Evolutionary conservation across 108 stramenopile genomes (phyloP).

Genomic region (Asterionellopsis glacialis): DNA sequence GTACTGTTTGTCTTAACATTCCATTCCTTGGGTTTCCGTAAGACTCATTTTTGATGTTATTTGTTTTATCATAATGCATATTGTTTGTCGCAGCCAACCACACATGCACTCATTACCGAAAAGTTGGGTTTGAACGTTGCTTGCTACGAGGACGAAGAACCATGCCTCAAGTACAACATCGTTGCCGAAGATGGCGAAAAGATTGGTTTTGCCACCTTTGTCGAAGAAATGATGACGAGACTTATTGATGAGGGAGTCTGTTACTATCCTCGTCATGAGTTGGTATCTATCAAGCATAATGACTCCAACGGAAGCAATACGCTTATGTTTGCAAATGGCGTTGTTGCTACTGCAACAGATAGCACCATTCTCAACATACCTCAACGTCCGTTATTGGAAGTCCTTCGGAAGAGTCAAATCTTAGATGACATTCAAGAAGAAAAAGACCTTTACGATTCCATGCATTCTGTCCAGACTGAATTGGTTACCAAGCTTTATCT

Average conservation of each 20-base stretch:
- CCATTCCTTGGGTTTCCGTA: no score
- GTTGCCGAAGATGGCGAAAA: conserved; percentile 24
- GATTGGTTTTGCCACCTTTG: conserved; percentile 27
- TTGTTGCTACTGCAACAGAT: conserved; percentile 12
- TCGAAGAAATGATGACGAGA: conserved; percentile 25
- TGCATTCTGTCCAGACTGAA: conserved; percentile 28
- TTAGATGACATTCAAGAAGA: not conserved
- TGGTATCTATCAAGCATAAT: conserved; percentile 6
- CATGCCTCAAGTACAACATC: conserved; percentile 19
- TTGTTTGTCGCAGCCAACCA: conserved; percentile 8
- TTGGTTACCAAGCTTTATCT: conserved; percentile 27
- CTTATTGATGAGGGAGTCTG: conserved; percentile 21
- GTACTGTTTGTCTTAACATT: no score
- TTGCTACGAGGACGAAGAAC: conserved; percentile 22
- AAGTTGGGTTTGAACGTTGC: conserved; percentile 15
- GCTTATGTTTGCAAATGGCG: conserved; percentile 26
- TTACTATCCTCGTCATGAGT: conserved; percentile 18
- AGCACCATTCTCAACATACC: conserved; percentile 22
- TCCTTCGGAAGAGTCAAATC: conserved; percentile 18
- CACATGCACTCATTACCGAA: conserved; percentile 27
- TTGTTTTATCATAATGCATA: no score
- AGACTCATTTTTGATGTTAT: no score
- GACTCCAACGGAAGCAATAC: not conserved
- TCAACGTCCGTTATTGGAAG: conserved; percentile 19
- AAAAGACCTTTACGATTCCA: conserved; percentile 7